These are phyloP conservation scores for Syzygium oleosum DNA, from an alignment of 345 rosid genomes.

Conservation along the genomic window DNA sequence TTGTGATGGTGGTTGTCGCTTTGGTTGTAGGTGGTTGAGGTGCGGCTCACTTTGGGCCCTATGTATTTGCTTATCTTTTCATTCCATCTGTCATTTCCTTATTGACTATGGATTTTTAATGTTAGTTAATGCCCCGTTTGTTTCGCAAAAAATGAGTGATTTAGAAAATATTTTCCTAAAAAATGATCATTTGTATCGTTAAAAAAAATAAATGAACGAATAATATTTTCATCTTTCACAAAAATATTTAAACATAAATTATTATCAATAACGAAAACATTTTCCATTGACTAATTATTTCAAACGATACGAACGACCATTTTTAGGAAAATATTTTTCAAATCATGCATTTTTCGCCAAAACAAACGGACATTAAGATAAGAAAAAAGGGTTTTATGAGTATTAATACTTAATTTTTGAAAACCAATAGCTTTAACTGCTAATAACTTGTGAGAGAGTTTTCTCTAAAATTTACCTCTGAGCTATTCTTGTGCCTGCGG, in stretches of 20 bases:
- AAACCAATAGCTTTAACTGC: not conserved
- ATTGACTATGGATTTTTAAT: not conserved
- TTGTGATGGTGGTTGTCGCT: not conserved
- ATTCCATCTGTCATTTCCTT: not conserved
- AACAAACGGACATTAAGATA: not conserved
- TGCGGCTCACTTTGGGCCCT: not conserved
- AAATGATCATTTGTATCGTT: not conserved
- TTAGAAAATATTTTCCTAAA: not conserved
- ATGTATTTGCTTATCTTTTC: not conserved
- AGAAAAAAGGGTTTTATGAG: not conserved
- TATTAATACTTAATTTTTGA: not conserved
- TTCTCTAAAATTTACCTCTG: not conserved
- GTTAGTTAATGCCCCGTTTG: not conserved
- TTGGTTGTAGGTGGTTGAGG: not conserved
- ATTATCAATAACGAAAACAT: too few species aligned
- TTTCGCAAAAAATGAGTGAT: not conserved
- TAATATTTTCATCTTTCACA: not conserved
- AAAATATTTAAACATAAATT: not conserved
- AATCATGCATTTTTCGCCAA: not conserved
- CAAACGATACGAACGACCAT: not conserved
- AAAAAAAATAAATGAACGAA: not conserved
- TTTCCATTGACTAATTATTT: not conserved
- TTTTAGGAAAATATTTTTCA: not conserved
- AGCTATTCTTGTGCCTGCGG: not conserved
- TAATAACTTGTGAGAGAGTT: not conserved